These are phyloP conservation scores for Arthroderma sp. DNA, from an alignment of 2,329 filamentous ascomycete genomes.

Conservation along the genomic window DNA sequence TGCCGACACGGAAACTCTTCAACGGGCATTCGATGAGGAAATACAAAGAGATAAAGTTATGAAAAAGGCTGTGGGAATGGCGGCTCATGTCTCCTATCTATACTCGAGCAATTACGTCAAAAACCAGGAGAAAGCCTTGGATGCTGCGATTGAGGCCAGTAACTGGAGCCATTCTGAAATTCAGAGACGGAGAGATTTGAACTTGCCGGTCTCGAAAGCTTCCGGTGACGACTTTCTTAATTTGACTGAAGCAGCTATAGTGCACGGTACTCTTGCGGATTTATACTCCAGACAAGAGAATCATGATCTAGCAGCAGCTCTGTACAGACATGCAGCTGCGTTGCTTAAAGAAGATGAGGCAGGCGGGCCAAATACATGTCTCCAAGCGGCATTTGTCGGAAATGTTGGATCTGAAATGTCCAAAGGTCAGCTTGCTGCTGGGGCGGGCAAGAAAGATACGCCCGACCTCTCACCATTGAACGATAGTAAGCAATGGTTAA, in stretches of 20 bases:
- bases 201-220: conserved; percentile 49
- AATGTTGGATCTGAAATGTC: conserved; percentile 40
- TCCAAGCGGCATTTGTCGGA: conserved; percentile 59
- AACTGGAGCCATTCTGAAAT: conserved; percentile 66
- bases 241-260: conserved; percentile 24
- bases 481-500: conserved; percentile 54
- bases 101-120: conserved; percentile 66
- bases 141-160: conserved; percentile 65
- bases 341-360: conserved; percentile 41
- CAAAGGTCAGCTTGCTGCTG: conserved; percentile 21
- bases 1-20: conserved; percentile 9
- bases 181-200: conserved; percentile 51
- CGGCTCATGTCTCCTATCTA: conserved; percentile 72
- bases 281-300: conserved; percentile 62
- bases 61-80: conserved; percentile 59
- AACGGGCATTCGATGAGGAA: conserved; percentile 17
- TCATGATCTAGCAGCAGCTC: conserved; percentile 68
- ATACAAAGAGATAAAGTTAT: conserved; percentile 39
- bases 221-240: conserved; percentile 25
- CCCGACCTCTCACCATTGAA: conserved; percentile 21
- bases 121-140: conserved; percentile 60
- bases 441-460: conserved; percentile 2
- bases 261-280: conserved; percentile 50
- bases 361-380: conserved; percentile 44
- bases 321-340: conserved; percentile 73